phyloP scores from a whole-genome alignment of 2,329 filamentous ascomycete genomes.

The Dactylellina drechsleri region DNA sequence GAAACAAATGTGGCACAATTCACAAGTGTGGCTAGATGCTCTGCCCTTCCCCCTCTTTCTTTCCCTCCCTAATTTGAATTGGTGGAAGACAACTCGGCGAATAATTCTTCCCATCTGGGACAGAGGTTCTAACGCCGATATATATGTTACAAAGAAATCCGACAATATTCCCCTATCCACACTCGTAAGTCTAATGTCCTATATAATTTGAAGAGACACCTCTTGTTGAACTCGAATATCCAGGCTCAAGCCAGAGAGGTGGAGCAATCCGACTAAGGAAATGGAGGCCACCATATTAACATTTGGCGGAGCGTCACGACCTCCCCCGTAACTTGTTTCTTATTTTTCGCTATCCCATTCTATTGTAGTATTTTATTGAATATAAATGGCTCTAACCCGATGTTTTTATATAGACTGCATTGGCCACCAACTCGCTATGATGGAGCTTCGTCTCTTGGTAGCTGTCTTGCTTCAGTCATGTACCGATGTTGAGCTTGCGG shows the following conservation, averaged over 20 bases:
- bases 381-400: constrained; percentile 3
- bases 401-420: too few relatives aligned
- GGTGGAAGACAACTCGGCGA: constrained; percentile 4
- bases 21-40: too few relatives aligned
- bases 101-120: neutral
- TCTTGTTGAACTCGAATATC: too few relatives aligned
- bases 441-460: constrained; percentile 14
- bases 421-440: constrained; percentile 25
- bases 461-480: constrained; percentile 2
- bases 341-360: too few relatives aligned
- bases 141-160: neutral
- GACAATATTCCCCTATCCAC: neutral
- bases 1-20: too few relatives aligned
- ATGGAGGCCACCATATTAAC: constrained; percentile 17
- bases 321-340: neutral
- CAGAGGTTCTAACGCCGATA: neutral
- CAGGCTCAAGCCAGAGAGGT: constrained; percentile 41
- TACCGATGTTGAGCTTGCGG: constrained; percentile 8
- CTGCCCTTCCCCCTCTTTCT: too few relatives aligned
- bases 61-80: too few relatives aligned
- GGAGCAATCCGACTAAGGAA: constrained; percentile 27
- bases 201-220: too few relatives aligned
- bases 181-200: neutral
- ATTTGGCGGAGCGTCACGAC: constrained; percentile 16
- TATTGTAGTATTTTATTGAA: too few relatives aligned